These are phyloP conservation scores for Picochlorum sp. DNA, from an alignment of 139 green algal species.

Conservation along the genomic window DNA sequence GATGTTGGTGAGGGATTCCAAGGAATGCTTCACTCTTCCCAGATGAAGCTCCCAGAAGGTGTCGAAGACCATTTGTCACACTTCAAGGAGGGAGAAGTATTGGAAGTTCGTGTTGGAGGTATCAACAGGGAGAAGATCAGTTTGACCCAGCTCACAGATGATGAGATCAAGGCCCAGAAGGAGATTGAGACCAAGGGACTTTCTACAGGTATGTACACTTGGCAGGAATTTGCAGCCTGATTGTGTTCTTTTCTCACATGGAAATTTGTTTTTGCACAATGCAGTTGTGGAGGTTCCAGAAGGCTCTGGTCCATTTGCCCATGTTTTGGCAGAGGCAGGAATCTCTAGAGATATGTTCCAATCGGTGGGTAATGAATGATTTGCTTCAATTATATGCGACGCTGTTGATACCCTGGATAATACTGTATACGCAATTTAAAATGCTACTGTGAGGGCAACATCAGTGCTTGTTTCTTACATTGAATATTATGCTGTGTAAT, in stretches of 20 bases:
- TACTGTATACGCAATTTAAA: neutral
- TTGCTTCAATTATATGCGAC: neutral
- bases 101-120: conserved; percentile 40
- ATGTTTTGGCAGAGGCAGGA: conserved; percentile 19
- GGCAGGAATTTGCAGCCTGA: no score
- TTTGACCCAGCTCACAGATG: conserved; percentile 32
- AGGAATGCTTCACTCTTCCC: conserved; percentile 56
- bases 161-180: conserved; percentile 25
- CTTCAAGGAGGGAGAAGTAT: conserved; percentile 35
- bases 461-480: no score
- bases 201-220: neutral
- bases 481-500: neutral
- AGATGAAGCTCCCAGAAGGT: conserved; percentile 43
- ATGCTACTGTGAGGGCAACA: no score
- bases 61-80: conserved; percentile 11
- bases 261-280: neutral
- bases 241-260: no score
- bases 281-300: conserved; percentile 16
- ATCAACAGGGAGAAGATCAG: conserved; percentile 37
- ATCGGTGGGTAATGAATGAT: conserved; percentile 3
- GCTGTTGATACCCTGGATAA: neutral
- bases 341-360: conserved; percentile 21
- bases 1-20: conserved; percentile 50
- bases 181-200: neutral
- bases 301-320: conserved; percentile 5